Evolutionary conservation across 2,329 filamentous ascomycete species (phyloP).

Genomic region (Fusarium transvaalense): DNA sequence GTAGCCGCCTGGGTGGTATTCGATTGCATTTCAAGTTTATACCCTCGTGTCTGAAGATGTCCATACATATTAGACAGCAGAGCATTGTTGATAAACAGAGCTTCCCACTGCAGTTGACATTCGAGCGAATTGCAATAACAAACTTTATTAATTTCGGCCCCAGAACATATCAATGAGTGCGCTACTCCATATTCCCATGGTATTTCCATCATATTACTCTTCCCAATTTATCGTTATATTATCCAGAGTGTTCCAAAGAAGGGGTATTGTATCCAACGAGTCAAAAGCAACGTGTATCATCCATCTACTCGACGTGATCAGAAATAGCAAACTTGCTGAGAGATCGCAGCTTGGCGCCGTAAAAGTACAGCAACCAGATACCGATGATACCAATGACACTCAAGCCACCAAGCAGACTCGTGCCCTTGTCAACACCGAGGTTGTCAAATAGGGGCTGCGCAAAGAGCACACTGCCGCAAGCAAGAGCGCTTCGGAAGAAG

Average conservation of each 20-base stretch:
- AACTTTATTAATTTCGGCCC: neutral
- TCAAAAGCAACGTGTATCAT: too few relatives aligned
- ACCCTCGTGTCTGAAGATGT: conserved; percentile 24
- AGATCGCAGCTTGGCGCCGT: conserved; percentile 65
- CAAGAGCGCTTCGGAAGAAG: conserved; percentile 69
- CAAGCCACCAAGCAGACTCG: conserved; percentile 68
- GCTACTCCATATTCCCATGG: conserved; percentile 9
- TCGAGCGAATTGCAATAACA: neutral
- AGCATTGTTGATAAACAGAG: neutral
- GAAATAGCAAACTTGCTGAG: conserved; percentile 69
- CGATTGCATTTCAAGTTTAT: conserved; percentile 2
- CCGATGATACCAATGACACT: conserved; percentile 67
- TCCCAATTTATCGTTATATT: conserved; percentile 5
- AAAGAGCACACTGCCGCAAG: conserved; percentile 71
- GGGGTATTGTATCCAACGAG: neutral
- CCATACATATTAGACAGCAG: conserved; percentile 2
- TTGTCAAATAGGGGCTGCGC: conserved; percentile 70
- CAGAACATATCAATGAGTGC: neutral
- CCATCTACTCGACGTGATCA: conserved; percentile 33
- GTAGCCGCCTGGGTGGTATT: neutral
- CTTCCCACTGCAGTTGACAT: neutral
- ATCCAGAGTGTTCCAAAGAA: neutral
- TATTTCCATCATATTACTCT: conserved; percentile 22
- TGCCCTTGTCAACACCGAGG: conserved; percentile 69
- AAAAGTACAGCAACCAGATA: conserved; percentile 71